Conservation (phyloP, 306 rosid species). For the Prinsepia uniflora region DNA sequence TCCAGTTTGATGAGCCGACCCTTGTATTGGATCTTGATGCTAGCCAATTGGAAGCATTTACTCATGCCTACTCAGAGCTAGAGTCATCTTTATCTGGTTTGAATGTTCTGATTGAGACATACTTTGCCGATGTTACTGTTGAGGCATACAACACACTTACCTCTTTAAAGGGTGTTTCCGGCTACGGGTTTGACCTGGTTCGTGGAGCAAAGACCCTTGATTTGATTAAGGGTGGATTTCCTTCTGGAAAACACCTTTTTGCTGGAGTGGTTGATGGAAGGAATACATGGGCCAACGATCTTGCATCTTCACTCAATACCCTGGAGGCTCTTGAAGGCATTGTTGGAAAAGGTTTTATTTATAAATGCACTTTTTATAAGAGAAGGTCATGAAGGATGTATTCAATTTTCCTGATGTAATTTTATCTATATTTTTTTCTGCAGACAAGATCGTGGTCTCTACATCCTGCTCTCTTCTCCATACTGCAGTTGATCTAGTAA, state of each 20-base stretch:
- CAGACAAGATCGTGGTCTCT: slow-evolving; percentile 71
- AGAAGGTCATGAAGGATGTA: slow-evolving; percentile 4
- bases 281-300: slow-evolving; percentile 83
- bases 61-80: slow-evolving; percentile 51
- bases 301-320: slow-evolving; percentile 55
- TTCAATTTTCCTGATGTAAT: slow-evolving; percentile 5
- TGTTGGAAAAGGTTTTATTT: slow-evolving; percentile 62
- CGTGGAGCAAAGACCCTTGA: slow-evolving; percentile 75
- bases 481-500: slow-evolving; percentile 83
- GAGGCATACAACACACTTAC: slow-evolving; percentile 66
- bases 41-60: slow-evolving; percentile 63
- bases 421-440: slow-evolving; percentile 11
- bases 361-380: slow-evolving; percentile 5
- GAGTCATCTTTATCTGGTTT: slow-evolving; percentile 68
- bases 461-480: slow-evolving; percentile 90
- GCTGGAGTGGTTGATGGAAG: slow-evolving; percentile 94
- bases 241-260: slow-evolving; percentile 64
- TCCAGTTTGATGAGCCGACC: slow-evolving; percentile 84
- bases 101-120: slow-evolving; percentile 65
- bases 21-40: slow-evolving; percentile 68
- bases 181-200: slow-evolving; percentile 75
- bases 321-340: slow-evolving; percentile 51
- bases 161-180: slow-evolving; percentile 70
- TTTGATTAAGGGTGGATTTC: slow-evolving; percentile 69
- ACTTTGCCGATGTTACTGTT: slow-evolving; percentile 72